phyloP scores from a whole-genome alignment of 495 filamentous ascomycete species.

The Glarea lozoyensis region DNA sequence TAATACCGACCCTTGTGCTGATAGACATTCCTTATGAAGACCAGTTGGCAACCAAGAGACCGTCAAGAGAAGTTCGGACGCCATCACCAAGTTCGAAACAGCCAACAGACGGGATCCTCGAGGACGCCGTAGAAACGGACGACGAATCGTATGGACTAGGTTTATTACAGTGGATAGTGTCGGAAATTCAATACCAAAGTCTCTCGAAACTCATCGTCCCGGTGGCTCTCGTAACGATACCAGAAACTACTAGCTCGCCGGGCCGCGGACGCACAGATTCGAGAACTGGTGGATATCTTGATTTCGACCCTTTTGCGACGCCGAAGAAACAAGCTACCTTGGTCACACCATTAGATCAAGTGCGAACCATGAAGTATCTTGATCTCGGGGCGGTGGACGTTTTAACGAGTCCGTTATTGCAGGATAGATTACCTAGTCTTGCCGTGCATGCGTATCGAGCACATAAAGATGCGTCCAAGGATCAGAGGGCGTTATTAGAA shows the following conservation, averaged over 20 bases:
- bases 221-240: conserved; percentile 49
- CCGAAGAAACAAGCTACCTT: conserved; percentile 24
- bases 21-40: conserved; percentile 59
- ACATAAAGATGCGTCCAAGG: conserved; percentile 58
- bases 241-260: conserved; percentile 6
- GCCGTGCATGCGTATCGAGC: conserved; percentile 76
- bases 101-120: conserved; percentile 25
- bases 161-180: conserved; percentile 58
- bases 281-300: conserved; percentile 3
- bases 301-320: conserved; percentile 21
- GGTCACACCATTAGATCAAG: conserved; percentile 29
- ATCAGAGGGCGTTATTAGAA: conserved; percentile 58
- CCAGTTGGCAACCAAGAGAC: conserved; percentile 28
- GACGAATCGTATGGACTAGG: conserved; percentile 50
- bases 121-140: conserved; percentile 27
- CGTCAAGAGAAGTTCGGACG: conserved; percentile 20
- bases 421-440: conserved; percentile 59
- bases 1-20: conserved; percentile 66
- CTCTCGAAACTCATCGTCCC: conserved; percentile 67
- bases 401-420: conserved; percentile 64
- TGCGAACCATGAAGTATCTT: conserved; percentile 53
- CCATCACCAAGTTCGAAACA: conserved; percentile 34
- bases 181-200: conserved; percentile 61
- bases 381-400: conserved; percentile 84
- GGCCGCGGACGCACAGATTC: conserved; percentile 6